Conservation (phyloP, 2,329 filamentous ascomycete genomes). For the Sphaerostilbella broomeana region DNA sequence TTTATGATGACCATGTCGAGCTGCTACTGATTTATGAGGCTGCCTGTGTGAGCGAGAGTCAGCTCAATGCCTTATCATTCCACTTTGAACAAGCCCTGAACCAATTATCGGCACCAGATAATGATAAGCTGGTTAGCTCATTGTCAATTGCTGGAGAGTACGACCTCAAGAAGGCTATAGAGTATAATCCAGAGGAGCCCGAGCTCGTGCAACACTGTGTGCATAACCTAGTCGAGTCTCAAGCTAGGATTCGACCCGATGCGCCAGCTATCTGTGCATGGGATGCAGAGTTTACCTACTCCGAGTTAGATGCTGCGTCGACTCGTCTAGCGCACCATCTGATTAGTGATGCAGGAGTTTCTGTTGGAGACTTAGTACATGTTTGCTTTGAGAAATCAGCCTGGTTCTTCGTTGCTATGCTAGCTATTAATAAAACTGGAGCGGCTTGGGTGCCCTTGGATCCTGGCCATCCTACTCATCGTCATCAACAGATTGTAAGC, state of each 20-base stretch:
- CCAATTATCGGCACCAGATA: too few species aligned
- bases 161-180: slow-evolving; percentile 6
- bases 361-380: slow-evolving; percentile 14
- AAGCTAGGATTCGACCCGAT: slow-evolving; percentile 1
- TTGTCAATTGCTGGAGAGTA: slow-evolving; percentile 2
- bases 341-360: slow-evolving; percentile 16
- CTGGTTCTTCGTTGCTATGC: slow-evolving; percentile 18
- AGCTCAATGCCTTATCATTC: slow-evolving; percentile 8
- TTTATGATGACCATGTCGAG: slow-evolving; percentile 10
- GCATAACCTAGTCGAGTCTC: slow-evolving; percentile 4
- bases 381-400: slow-evolving; percentile 17
- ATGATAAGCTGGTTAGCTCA: too few species aligned
- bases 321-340: slow-evolving; percentile 1
- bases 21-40: slow-evolving; percentile 11
- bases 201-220: slow-evolving; percentile 7
- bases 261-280: slow-evolving; percentile 15
- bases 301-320: slow-evolving; percentile 12
- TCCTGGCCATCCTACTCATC: slow-evolving; percentile 2
- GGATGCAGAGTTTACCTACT: slow-evolving; percentile 19
- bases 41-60: neutral
- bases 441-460: slow-evolving; percentile 13
- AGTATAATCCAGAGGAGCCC: slow-evolving; percentile 8
- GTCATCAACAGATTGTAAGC: slow-evolving; percentile 3
- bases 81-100: slow-evolving; percentile 16
- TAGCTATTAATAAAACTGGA: slow-evolving; percentile 24